Percentiles rank a stretch among this genome's conserved stretches.
Conservation (phyloP, 306 rosid species). For the Lathyrus sativus region DNA sequence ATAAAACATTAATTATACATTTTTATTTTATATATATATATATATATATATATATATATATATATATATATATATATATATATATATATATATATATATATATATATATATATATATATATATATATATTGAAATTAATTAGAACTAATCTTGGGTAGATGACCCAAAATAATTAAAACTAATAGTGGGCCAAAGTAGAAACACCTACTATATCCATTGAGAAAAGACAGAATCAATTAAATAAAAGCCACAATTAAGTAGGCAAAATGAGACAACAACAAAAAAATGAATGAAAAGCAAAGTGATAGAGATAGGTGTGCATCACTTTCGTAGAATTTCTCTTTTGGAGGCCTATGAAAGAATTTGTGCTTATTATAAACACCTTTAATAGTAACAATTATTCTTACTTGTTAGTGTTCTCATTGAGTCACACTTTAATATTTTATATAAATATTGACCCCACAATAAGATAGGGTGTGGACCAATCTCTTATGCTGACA, state of each 20-base stretch:
- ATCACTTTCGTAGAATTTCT: slow-evolving; percentile 64
- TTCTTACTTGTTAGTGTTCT: slow-evolving; percentile 34
- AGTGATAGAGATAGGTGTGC: slow-evolving; percentile 47
- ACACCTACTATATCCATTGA: slow-evolving; percentile 9
- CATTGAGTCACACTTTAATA: slow-evolving; percentile 53
- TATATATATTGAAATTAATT: too few species aligned
- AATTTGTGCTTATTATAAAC: slow-evolving; percentile 46
- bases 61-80: too few species aligned
- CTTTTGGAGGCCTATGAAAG: slow-evolving; percentile 54
- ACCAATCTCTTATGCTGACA: slow-evolving; percentile 46
- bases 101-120: too few species aligned
- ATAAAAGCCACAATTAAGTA: slow-evolving; percentile 8
- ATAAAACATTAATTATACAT: too few species aligned
- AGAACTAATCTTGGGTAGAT: too few species aligned
- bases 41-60: too few species aligned
- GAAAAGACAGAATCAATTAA: slow-evolving; percentile 8
- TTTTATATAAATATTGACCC: slow-evolving; percentile 17
- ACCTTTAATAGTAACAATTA: slow-evolving; percentile 19
- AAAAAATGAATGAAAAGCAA: slow-evolving; percentile 45
- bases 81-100: too few species aligned
- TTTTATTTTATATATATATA: too few species aligned
- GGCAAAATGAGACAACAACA: slow-evolving; percentile 40
- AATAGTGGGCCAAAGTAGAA: not conserved
- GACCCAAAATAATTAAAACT: not conserved
- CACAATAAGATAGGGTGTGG: slow-evolving; percentile 35